Conservation (phyloP, 805 yeast species). For the Ogataea haglerorum region DNA sequence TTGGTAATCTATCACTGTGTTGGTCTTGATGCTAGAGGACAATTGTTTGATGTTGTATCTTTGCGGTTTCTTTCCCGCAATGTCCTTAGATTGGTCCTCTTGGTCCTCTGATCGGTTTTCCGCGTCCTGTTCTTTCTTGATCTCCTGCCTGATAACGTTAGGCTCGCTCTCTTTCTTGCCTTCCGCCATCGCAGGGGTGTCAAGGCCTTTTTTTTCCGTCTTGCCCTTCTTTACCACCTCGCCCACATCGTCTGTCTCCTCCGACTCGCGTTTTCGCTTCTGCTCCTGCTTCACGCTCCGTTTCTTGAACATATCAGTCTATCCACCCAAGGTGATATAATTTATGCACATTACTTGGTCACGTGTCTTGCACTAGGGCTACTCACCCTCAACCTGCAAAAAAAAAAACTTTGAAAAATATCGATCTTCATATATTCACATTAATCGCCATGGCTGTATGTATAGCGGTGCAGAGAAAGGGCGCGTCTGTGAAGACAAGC, state of each 20-base stretch:
- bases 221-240: slow-evolving; percentile 2
- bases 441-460: slow-evolving; percentile 28
- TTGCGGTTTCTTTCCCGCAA: background rate
- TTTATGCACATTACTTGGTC: background rate
- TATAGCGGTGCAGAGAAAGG: slow-evolving; percentile 6
- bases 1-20: slow-evolving; percentile 78
- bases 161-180: slow-evolving; percentile 22
- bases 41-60: slow-evolving; percentile 23
- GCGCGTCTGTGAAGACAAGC: background rate
- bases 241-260: background rate
- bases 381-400: slow-evolving; percentile 7
- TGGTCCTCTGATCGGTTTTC: slow-evolving; percentile 9
- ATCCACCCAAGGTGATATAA: background rate
- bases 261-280: slow-evolving; percentile 8
- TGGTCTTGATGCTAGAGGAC: slow-evolving; percentile 52
- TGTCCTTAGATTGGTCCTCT: background rate
- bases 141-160: too few relatives aligned
- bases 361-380: slow-evolving; percentile 4
- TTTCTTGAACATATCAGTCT: slow-evolving; percentile 37
- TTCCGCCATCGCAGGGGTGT: background rate
- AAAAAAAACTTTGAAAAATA: slow-evolving; percentile 6
- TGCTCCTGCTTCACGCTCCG: slow-evolving; percentile 24
- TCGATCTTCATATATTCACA: slow-evolving; percentile 13
- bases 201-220: background rate
- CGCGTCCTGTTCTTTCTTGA: too few relatives aligned